A percentile compares a stretch with the other conserved stretches of the same genome.
Evolutionary conservation across 2,329 filamentous ascomycete genomes (phyloP).

Genomic region (Diaporthe destruens): DNA sequence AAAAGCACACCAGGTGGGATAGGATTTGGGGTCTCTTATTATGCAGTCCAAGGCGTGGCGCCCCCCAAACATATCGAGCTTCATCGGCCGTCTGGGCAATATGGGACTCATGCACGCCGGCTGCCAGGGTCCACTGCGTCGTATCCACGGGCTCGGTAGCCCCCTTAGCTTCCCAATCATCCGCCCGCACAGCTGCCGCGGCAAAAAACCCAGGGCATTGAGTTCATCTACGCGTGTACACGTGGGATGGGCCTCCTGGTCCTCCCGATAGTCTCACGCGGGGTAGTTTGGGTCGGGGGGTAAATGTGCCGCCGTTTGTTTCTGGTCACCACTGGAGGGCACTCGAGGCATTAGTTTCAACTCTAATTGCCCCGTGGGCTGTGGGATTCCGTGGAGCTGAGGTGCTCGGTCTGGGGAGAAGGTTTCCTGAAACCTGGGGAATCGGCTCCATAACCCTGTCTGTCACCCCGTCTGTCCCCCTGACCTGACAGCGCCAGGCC

Average conservation of each 20-base stretch:
- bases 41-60: not conserved
- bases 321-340: constrained; percentile 7
- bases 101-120: constrained; percentile 9
- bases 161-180: constrained; percentile 8
- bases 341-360: constrained; percentile 22
- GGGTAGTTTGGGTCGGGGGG: constrained; percentile 25
- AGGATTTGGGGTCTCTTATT: constrained; percentile 5
- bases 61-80: constrained; percentile 21
- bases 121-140: constrained; percentile 25
- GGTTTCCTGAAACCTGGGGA: constrained; percentile 32
- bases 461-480: too few relatives aligned
- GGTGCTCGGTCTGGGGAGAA: constrained; percentile 24
- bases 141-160: constrained; percentile 5
- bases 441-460: not conserved
- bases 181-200: too few relatives aligned
- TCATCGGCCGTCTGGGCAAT: constrained; percentile 29
- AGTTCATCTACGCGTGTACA: too few relatives aligned
- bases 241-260: not conserved
- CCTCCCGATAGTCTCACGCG: constrained; percentile 14
- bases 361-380: constrained; percentile 24
- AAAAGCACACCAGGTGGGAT: not conserved
- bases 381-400: not conserved
- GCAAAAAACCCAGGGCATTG: not conserved
- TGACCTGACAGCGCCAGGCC: not conserved
- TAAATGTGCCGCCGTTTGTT: constrained; percentile 32